Conservation (phyloP, 192 early-diverging fungal species). For the Rhizophagus sp. region DNA sequence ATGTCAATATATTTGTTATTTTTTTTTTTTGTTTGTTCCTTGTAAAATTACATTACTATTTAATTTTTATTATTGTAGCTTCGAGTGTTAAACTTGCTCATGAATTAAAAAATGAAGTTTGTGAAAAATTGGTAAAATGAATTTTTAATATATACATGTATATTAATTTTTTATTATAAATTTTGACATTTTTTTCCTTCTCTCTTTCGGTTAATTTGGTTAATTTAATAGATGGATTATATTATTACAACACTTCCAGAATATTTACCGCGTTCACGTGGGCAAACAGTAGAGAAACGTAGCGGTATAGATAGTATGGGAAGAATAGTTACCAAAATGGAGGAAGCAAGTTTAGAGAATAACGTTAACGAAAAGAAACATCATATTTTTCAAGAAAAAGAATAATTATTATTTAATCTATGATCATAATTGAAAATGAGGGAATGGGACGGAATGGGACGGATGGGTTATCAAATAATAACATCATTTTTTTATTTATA, state of each 20-base stretch:
- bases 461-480: too few relatives aligned
- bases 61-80: background rate
- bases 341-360: background rate
- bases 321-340: slow-evolving; percentile 13
- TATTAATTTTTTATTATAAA: too few relatives aligned
- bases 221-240: slow-evolving; percentile 19
- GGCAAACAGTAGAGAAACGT: background rate
- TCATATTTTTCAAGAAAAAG: background rate
- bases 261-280: slow-evolving; percentile 1
- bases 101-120: slow-evolving; percentile 7
- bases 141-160: too few relatives aligned
- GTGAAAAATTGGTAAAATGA: slow-evolving; percentile 23
- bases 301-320: slow-evolving; percentile 19
- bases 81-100: background rate
- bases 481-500: too few relatives aligned
- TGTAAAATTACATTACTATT: background rate
- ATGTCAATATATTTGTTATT: background rate
- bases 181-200: background rate
- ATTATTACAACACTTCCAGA: slow-evolving; percentile 14
- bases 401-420: background rate
- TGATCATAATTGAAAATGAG: too few relatives aligned
- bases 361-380: background rate
- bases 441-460: too few relatives aligned
- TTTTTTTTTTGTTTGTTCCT: background rate
- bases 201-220: background rate